A percentile compares a stretch with the other conserved stretches of the same genome.
These are phyloP conservation scores for Alternaria atra DNA, from an alignment of 2,329 filamentous ascomycete species.

Conservation along the genomic window DNA sequence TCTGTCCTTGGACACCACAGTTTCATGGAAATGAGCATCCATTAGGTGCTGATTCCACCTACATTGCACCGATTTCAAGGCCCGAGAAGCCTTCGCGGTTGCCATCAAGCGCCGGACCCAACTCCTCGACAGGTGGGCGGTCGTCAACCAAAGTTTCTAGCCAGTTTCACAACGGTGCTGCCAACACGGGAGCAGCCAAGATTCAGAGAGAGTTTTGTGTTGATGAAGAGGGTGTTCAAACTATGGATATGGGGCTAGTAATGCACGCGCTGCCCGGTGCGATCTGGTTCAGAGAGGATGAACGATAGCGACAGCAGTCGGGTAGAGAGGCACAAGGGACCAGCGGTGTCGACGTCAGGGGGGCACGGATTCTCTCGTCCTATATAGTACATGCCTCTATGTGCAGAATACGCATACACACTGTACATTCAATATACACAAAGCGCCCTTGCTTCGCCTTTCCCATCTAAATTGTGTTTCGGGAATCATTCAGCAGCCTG, in stretches of 20 bases:
- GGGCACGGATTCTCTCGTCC: not conserved
- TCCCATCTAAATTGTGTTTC: not conserved
- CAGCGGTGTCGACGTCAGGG: not conserved
- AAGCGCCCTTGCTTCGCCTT: not conserved
- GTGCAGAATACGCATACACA: constrained; percentile 11
- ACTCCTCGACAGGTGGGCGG: not conserved
- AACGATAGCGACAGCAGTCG: not conserved
- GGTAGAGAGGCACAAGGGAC: not conserved
- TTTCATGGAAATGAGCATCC: not conserved
- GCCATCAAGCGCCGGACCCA: not conserved
- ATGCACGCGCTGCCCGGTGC: not conserved
- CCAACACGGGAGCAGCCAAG: not conserved
- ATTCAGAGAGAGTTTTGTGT: not conserved
- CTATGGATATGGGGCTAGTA: not conserved
- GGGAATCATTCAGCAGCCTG: not conserved
- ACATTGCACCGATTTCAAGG: not conserved
- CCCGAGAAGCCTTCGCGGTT: not conserved
- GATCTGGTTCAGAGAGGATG: not conserved
- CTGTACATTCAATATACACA: constrained; percentile 25
- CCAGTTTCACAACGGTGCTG: not conserved
- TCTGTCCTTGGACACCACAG: not conserved
- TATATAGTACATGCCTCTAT: not conserved
- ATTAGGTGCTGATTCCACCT: not conserved
- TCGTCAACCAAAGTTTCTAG: not conserved
- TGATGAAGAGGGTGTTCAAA: not conserved